These are phyloP conservation scores for Yamadazyma sp. DNA, from an alignment of 805 yeast species.

Conservation along the genomic window DNA sequence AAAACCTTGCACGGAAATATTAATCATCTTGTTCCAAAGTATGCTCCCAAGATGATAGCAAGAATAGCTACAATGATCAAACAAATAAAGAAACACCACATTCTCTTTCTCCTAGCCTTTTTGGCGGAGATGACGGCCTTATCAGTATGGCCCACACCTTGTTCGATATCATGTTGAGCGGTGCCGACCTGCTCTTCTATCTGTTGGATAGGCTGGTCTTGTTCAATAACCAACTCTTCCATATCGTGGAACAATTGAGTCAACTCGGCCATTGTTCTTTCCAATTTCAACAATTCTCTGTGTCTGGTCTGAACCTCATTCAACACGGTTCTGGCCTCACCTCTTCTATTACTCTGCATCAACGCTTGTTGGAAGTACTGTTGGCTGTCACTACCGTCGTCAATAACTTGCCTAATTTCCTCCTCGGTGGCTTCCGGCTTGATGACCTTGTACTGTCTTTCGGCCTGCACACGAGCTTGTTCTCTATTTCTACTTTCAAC, in stretches of 20 bases:
- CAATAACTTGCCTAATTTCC: conserved; percentile 83
- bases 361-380: conserved; percentile 95
- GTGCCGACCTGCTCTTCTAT: conserved; percentile 75
- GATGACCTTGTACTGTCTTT: conserved; percentile 87
- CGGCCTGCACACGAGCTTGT: conserved; percentile 82
- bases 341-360: conserved; percentile 81
- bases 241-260: conserved; percentile 93
- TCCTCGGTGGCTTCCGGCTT: conserved; percentile 81
- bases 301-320: conserved; percentile 96
- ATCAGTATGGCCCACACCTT: conserved; percentile 91
- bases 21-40: conserved; percentile 37
- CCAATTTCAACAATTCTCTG: conserved; percentile 90
- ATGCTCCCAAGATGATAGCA: conserved; percentile 68
- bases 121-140: conserved; percentile 87
- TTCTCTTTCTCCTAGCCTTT: conserved; percentile 86
- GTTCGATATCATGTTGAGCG: conserved; percentile 89
- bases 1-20: no score
- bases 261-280: conserved; percentile 92
- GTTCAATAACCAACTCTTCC: conserved; percentile 95
- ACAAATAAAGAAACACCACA: conserved; percentile 75
- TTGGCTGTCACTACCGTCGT: conserved; percentile 71
- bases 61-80: conserved; percentile 59
- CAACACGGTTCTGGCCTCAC: conserved; percentile 92
- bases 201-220: conserved; percentile 82
- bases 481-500: conserved; percentile 85